phyloP scores from a whole-genome alignment of 441 rosid genomes.

The Pelargonium exstipulatum region DNA sequence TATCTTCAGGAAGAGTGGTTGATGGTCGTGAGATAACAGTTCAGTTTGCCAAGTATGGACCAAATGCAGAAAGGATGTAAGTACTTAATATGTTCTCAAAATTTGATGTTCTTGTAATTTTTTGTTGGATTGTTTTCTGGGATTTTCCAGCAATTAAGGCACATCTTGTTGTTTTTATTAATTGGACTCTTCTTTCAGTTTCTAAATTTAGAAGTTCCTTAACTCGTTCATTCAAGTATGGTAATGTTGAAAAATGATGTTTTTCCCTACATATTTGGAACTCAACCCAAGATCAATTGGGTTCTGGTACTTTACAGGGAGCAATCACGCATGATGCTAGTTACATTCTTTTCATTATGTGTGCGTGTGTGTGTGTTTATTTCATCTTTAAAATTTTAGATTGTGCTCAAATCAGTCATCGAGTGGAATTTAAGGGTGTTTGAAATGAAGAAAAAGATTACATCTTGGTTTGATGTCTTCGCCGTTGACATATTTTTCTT shows the following conservation, averaged over 20 bases:
- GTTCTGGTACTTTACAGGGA: too few relatives aligned
- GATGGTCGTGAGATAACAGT: slow-evolving; percentile 72
- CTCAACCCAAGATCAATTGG: neutral
- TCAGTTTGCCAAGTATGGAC: slow-evolving; percentile 73
- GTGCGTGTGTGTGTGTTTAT: too few relatives aligned
- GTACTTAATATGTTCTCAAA: slow-evolving; percentile 11
- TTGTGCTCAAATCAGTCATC: neutral
- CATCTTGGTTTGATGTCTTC: neutral
- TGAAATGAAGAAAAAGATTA: neutral
- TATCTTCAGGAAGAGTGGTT: slow-evolving; percentile 55
- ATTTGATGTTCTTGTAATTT: neutral
- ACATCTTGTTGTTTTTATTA: neutral
- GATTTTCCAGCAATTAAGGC: neutral
- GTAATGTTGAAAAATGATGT: neutral
- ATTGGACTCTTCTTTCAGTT: neutral
- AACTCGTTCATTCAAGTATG: neutral
- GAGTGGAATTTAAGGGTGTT: neutral
- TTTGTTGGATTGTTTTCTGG: neutral
- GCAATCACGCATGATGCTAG: neutral
- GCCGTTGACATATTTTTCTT: neutral
- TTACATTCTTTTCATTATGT: neutral
- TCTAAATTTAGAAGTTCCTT: neutral
- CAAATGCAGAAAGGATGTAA: slow-evolving; percentile 67
- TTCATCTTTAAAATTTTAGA: neutral
- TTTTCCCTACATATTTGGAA: neutral